Percentiles rank a stretch among this genome's conserved stretches.
Conservation (phyloP, 106 monocot genomes). For the Phalaenopsis aphrodite region DNA sequence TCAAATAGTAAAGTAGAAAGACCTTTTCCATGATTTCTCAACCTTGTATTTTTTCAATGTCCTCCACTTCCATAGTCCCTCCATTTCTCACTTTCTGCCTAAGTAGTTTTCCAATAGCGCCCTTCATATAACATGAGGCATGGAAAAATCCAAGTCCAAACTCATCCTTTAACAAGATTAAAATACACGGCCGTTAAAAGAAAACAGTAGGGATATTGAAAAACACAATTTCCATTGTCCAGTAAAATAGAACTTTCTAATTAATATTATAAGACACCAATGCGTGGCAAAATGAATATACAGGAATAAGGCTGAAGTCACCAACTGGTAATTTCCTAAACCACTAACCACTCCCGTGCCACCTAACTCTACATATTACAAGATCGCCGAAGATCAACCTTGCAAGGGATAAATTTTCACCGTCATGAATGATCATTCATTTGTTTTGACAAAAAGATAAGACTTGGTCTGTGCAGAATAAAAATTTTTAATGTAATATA, state of each 20-base stretch:
- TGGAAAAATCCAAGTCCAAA: neutral
- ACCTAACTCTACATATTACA: neutral
- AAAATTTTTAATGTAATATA: no score
- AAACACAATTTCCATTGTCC: neutral
- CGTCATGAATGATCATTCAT: no score
- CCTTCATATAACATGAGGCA: neutral
- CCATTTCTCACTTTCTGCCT: no score
- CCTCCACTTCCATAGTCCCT: no score
- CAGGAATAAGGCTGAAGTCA: neutral
- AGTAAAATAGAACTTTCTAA: neutral
- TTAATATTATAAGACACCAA: conserved; percentile 1
- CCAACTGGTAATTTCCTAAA: neutral
- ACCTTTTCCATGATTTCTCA: neutral
- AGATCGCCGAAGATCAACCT: no score
- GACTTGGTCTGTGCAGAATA: no score
- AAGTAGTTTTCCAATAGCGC: neutral
- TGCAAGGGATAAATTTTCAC: no score
- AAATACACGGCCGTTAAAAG: neutral
- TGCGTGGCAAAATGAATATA: neutral
- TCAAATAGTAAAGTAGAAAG: neutral
- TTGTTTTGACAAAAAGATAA: no score
- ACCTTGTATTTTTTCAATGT: neutral
- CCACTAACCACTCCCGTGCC: neutral
- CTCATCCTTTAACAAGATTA: neutral
- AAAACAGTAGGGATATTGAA: neutral